Evolutionary conservation across 805 yeast species (phyloP).

Genomic region (Isabelozyma pseudorhagii): DNA sequence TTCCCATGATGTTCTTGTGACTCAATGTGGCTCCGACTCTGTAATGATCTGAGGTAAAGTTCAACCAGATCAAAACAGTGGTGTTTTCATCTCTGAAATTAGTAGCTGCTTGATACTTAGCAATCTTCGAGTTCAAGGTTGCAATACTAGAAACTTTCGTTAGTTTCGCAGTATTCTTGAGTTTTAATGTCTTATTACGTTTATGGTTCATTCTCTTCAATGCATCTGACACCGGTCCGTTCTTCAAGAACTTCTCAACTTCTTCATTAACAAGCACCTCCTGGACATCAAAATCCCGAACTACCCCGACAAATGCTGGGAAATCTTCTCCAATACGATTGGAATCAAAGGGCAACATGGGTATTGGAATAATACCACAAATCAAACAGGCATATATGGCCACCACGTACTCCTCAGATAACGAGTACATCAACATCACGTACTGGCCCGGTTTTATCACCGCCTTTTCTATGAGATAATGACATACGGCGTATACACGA

Average conservation of each 20-base stretch:
- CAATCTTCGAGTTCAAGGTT: constrained; percentile 41
- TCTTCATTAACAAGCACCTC: constrained; percentile 78
- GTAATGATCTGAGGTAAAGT: constrained; percentile 69
- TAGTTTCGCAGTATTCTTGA: constrained; percentile 66
- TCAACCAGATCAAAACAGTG: constrained; percentile 61
- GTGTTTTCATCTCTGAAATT: constrained; percentile 39
- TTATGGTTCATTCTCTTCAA: constrained; percentile 46
- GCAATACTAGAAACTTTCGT: constrained; percentile 38
- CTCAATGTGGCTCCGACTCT: constrained; percentile 56
- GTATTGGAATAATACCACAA: constrained; percentile 76
- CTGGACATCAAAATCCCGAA: constrained; percentile 67
- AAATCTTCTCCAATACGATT: constrained; percentile 71
- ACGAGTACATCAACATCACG: constrained; percentile 79
- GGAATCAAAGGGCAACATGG: constrained; percentile 68
- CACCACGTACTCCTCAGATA: constrained; percentile 81
- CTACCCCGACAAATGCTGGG: constrained; percentile 57
- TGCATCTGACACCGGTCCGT: constrained; percentile 59
- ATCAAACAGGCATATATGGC: constrained; percentile 84
- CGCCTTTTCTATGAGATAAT: constrained; percentile 66
- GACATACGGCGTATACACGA: constrained; percentile 70
- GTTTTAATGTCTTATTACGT: constrained; percentile 42
- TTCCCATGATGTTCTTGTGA: constrained; percentile 64
- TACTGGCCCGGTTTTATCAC: constrained; percentile 63
- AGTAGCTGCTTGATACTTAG: constrained; percentile 38
- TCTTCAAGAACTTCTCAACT: constrained; percentile 64